A percentile compares a stretch with the other conserved stretches of the same genome.
phyloP scores from a whole-genome alignment of 257 asterid genomes.

The Handroanthus guayacan region DNA sequence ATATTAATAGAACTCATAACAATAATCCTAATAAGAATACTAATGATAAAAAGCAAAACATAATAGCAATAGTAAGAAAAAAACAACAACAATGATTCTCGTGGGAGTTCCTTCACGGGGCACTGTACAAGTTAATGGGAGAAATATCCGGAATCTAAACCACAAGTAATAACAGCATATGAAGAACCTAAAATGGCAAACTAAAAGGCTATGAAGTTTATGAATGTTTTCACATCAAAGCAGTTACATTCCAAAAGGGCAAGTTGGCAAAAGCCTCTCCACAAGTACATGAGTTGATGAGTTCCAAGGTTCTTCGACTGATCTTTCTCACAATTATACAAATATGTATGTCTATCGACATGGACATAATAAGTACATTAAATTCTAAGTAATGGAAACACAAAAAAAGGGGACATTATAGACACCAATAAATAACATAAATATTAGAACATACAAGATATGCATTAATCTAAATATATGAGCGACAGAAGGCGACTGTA shows the following conservation, averaged over 20 bases:
- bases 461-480: neutral
- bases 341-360: conserved; percentile 1
- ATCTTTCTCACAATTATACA: conserved; percentile 21
- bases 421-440: neutral
- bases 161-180: conserved; percentile 9
- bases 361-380: neutral
- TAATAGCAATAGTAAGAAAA: neutral
- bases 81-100: neutral
- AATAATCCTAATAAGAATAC: neutral
- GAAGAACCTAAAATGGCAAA: neutral
- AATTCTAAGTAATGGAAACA: conserved; percentile 14
- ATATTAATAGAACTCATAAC: neutral
- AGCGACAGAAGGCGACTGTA: conserved; percentile 9
- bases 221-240: conserved; percentile 9
- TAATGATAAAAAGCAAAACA: neutral
- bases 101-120: conserved; percentile 3
- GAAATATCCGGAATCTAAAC: neutral
- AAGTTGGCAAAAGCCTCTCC: neutral
- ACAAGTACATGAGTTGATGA: conserved; percentile 1
- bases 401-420: neutral
- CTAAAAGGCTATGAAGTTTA: neutral
- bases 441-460: neutral
- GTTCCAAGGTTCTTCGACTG: neutral
- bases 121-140: neutral
- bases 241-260: neutral